phyloP scores from a whole-genome alignment of 2,329 filamentous ascomycete species.

The Pestalotiopsis sp. region DNA sequence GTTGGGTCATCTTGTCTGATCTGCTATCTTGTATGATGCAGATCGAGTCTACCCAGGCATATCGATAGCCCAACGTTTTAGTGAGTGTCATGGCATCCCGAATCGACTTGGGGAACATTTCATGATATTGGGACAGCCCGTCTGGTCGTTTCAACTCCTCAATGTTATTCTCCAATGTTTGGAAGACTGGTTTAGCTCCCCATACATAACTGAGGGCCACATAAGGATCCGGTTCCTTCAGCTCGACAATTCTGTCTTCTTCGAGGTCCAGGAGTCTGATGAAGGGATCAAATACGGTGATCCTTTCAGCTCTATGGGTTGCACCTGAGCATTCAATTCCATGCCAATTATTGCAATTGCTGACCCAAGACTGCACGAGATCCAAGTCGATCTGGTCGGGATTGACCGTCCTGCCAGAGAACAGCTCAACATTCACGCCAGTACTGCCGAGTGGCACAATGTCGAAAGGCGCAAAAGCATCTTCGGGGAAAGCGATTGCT shows the following conservation, averaged over 20 bases:
- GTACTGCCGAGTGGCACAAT: not conserved
- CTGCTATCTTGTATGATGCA: slow-evolving; percentile 12
- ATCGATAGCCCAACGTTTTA: slow-evolving; percentile 15
- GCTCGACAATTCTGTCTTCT: slow-evolving; percentile 2
- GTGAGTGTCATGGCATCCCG: not conserved
- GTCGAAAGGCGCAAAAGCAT: slow-evolving; percentile 1
- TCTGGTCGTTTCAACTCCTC: not conserved
- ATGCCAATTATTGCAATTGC: not conserved
- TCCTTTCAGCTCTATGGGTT: not conserved
- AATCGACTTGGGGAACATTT: not conserved
- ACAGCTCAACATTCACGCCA: not conserved
- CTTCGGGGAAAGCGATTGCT: not conserved
- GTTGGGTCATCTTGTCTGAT: not conserved
- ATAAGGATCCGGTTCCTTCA: not conserved
- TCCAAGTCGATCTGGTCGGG: not conserved
- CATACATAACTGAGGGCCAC: slow-evolving; percentile 17
- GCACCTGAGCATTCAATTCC: not conserved
- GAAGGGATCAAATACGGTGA: not conserved
- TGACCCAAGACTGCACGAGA: not conserved
- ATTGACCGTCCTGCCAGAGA: not conserved
- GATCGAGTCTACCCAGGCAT: slow-evolving; percentile 12
- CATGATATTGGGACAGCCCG: not conserved
- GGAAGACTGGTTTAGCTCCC: slow-evolving; percentile 11
- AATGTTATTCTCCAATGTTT: not conserved
- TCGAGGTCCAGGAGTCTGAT: not conserved